Percentiles rank a stretch among this genome's conserved stretches.
Evolutionary conservation across 371 early-diverging fungal species (phyloP).

Genomic region (Umbelopsis sp.): DNA sequence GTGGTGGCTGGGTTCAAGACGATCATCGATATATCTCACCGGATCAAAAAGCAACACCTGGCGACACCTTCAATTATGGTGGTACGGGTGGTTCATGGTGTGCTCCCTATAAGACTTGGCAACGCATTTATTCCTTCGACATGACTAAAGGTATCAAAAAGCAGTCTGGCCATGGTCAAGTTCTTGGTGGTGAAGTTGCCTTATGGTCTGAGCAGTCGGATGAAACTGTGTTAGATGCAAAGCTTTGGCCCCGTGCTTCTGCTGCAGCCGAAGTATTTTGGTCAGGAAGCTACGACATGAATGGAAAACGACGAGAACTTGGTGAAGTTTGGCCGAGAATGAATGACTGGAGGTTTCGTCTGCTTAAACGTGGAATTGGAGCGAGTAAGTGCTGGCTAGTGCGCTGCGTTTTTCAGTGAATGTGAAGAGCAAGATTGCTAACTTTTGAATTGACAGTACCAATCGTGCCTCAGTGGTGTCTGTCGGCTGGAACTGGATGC

Average conservation of each 20-base stretch:
- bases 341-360: constrained; percentile 50
- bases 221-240: constrained; percentile 58
- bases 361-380: constrained; percentile 67
- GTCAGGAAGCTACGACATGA: constrained; percentile 68
- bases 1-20: constrained; percentile 42
- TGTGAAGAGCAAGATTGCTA: no score
- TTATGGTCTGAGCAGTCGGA: constrained; percentile 80
- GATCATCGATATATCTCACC: constrained; percentile 26
- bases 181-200: constrained; percentile 52
- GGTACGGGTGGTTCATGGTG: constrained; percentile 70
- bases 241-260: constrained; percentile 75
- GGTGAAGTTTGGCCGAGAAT: constrained; percentile 38
- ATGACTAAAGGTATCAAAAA: constrained; percentile 52
- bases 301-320: constrained; percentile 44
- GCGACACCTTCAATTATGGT: constrained; percentile 42
- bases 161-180: constrained; percentile 36
- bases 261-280: constrained; percentile 78
- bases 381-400: constrained; percentile 30
- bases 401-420: no score
- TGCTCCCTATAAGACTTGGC: constrained; percentile 63
- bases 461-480: background rate
- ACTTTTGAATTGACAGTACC: background rate
- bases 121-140: constrained; percentile 47
- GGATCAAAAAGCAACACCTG: constrained; percentile 36
- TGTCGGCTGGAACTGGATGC: constrained; percentile 1